phyloP scores from a whole-genome alignment of 2,329 filamentous ascomycete genomes.

The Fusarium sp. region DNA sequence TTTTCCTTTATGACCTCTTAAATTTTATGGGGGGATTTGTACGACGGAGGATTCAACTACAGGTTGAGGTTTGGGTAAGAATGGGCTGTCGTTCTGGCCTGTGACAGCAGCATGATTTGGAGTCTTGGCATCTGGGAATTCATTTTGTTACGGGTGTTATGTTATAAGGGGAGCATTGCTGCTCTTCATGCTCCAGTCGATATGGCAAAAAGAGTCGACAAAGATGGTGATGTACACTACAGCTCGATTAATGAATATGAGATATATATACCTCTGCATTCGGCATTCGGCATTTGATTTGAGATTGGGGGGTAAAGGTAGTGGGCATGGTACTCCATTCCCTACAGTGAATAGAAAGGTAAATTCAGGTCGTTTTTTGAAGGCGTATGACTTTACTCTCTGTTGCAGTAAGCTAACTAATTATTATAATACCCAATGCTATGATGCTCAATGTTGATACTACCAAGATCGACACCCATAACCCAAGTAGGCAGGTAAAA shows the following conservation, averaged over 20 bases:
- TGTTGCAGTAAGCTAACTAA: neutral
- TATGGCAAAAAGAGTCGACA: slow-evolving; percentile 7
- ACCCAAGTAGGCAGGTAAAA: slow-evolving; percentile 6
- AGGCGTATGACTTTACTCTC: neutral
- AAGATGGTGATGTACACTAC: slow-evolving; percentile 24
- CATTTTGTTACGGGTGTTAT: slow-evolving; percentile 22
- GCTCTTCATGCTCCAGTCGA: neutral
- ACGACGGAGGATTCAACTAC: slow-evolving; percentile 24
- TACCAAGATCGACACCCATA: neutral
- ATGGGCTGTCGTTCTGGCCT: slow-evolving; percentile 22
- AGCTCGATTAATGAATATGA: slow-evolving; percentile 27
- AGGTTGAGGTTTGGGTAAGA: slow-evolving; percentile 25
- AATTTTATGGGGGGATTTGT: slow-evolving; percentile 24
- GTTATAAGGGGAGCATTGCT: slow-evolving; percentile 9
- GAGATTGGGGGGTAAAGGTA: neutral
- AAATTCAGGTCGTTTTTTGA: neutral
- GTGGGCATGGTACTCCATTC: neutral
- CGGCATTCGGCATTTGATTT: neutral
- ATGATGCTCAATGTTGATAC: neutral
- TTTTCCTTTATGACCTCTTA: slow-evolving; percentile 24
- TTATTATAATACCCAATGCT: neutral
- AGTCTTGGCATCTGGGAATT: slow-evolving; percentile 39
- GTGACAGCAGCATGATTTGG: slow-evolving; percentile 26
- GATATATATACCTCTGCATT: slow-evolving; percentile 14
- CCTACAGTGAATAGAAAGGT: neutral